Conservation (phyloP, 1,284 basidiomycete species). For the Fomitiporia mediterranea region DNA sequence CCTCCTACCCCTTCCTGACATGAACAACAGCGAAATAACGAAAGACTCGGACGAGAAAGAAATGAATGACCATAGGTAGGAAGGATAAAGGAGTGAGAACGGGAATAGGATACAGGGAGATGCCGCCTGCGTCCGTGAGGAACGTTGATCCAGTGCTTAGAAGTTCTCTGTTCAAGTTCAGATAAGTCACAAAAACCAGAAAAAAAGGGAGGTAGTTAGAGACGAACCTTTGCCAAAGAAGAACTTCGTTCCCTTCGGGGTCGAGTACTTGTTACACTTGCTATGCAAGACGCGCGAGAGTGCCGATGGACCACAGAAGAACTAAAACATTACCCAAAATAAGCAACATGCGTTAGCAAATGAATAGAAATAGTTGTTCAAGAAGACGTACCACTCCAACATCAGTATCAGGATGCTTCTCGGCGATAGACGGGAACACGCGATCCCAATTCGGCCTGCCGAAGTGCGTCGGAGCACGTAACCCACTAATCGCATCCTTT, state of each 20-base stretch:
- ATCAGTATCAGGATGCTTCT: conserved; percentile 81
- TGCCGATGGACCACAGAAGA: conserved; percentile 76
- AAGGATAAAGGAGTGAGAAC: no score
- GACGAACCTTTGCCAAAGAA: conserved; percentile 76
- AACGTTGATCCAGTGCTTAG: no score
- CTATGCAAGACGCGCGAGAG: conserved; percentile 68
- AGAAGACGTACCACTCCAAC: conserved; percentile 63
- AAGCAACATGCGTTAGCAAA: no score
- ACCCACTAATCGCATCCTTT: conserved; percentile 79
- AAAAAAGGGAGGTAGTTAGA: background rate
- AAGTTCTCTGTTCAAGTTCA: conserved; percentile 23
- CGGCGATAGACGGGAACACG: conserved; percentile 69
- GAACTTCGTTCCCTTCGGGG: conserved; percentile 75
- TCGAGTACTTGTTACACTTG: conserved; percentile 84
- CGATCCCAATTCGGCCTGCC: conserved; percentile 91
- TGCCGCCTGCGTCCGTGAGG: no score
- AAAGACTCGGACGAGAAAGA: no score
- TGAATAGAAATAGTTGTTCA: background rate
- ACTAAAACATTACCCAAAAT: no score
- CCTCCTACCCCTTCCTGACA: no score
- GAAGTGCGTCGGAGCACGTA: conserved; percentile 89
- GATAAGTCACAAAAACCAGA: background rate
- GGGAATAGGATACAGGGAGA: no score
- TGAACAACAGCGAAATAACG: no score
- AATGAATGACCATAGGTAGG: no score